Percentiles rank a stretch among this genome's conserved stretches.
phyloP scores from a whole-genome alignment of 257 asterid genomes.

The Fraxinus cuspidata region DNA sequence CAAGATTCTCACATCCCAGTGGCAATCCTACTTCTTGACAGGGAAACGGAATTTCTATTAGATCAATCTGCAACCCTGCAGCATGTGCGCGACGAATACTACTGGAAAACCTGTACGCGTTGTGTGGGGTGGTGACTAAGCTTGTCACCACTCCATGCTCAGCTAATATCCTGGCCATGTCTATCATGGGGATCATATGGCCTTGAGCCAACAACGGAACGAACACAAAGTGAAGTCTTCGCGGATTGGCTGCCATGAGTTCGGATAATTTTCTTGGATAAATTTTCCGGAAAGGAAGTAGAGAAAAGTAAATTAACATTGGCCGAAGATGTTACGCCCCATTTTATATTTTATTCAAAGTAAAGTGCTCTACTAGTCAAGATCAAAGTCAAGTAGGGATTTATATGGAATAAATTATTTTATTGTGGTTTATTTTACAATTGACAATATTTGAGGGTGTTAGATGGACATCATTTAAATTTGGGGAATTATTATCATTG shows the following conservation, averaged over 20 bases:
- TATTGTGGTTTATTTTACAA: too few relatives aligned
- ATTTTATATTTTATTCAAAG: too few relatives aligned
- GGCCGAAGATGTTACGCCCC: neutral
- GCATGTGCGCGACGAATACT: conserved; percentile 45
- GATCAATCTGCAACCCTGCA: conserved; percentile 41
- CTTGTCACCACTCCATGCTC: conserved; percentile 52
- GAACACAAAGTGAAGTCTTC: conserved; percentile 50
- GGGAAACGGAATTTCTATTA: conserved; percentile 64
- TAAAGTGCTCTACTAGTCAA: too few relatives aligned
- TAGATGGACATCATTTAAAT: too few relatives aligned
- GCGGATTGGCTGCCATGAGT: neutral
- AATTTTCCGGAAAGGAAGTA: neutral
- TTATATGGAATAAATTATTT: too few relatives aligned
- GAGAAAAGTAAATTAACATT: neutral
- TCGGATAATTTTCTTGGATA: neutral
- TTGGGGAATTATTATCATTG: too few relatives aligned
- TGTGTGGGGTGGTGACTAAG: conserved; percentile 63
- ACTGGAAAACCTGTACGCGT: conserved; percentile 43
- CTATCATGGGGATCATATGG: conserved; percentile 78
- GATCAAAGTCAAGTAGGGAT: too few relatives aligned
- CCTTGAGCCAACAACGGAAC: conserved; percentile 77
- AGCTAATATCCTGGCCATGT: conserved; percentile 65
- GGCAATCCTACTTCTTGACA: conserved; percentile 62
- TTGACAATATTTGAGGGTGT: too few relatives aligned
- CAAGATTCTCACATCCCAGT: conserved; percentile 68